Conservation (phyloP, 192 early-diverging fungal species). For the Coemansia sp. region DNA sequence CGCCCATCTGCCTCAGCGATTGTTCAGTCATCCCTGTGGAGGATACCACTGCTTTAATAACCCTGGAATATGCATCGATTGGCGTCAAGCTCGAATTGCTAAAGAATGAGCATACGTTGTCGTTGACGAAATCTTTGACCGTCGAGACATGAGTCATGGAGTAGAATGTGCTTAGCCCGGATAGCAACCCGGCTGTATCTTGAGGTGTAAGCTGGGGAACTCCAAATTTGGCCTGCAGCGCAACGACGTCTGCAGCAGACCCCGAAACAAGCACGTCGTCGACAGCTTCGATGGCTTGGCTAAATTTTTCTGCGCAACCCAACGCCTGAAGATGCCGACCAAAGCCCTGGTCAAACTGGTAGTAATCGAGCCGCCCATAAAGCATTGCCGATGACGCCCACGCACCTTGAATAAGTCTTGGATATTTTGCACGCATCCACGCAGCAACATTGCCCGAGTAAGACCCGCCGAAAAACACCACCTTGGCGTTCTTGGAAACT, state of each 20-base stretch:
- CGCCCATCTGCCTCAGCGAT: slow-evolving; percentile 24
- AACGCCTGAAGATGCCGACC: slow-evolving; percentile 39
- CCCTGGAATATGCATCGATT: slow-evolving; percentile 26
- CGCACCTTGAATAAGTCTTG: slow-evolving; percentile 62
- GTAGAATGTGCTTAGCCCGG: slow-evolving; percentile 20
- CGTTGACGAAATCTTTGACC: slow-evolving; percentile 7
- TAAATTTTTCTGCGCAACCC: slow-evolving; percentile 28
- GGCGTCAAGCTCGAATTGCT: slow-evolving; percentile 6
- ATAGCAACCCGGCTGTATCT: slow-evolving; percentile 33
- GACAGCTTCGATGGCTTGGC: slow-evolving; percentile 40
- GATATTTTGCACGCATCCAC: slow-evolving; percentile 70
- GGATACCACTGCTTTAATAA: slow-evolving; percentile 20
- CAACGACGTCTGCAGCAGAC: slow-evolving; percentile 7
- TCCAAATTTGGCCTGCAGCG: slow-evolving; percentile 26
- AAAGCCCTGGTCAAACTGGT: slow-evolving; percentile 59
- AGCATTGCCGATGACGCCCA: slow-evolving; percentile 71
- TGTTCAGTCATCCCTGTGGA: slow-evolving; percentile 23
- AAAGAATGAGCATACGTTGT: slow-evolving; percentile 34
- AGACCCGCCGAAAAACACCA: slow-evolving; percentile 70
- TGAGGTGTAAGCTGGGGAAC: slow-evolving; percentile 26
- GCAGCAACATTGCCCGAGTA: slow-evolving; percentile 74
- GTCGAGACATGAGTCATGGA: slow-evolving; percentile 23
- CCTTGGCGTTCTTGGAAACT: slow-evolving; percentile 38
- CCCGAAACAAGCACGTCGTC: slow-evolving; percentile 42
- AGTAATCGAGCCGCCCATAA: slow-evolving; percentile 58